phyloP scores from a whole-genome alignment of 208 protist genomes.

The Crithidia expoeki region DNA sequence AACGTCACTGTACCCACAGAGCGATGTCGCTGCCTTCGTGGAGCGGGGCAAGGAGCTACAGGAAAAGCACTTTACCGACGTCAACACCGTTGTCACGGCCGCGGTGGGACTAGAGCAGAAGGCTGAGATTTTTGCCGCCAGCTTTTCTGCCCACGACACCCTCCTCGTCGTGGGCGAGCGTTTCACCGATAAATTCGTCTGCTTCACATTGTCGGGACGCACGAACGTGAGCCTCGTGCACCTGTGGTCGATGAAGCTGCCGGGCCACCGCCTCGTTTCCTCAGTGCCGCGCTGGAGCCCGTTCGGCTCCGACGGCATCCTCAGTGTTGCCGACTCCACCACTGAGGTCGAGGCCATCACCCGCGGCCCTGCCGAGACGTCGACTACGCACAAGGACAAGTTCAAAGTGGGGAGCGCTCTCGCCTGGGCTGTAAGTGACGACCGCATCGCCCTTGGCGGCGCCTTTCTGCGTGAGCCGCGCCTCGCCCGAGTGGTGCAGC shows the following conservation, averaged over 20 bases:
- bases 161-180: conserved; percentile 65
- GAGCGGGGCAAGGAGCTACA: conserved; percentile 61
- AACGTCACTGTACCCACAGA: conserved; percentile 59
- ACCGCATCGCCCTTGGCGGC: conserved; percentile 60
- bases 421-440: conserved; percentile 56
- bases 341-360: conserved; percentile 71
- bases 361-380: conserved; percentile 26
- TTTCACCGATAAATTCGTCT: conserved; percentile 67
- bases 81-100: conserved; percentile 36
- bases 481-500: conserved; percentile 47
- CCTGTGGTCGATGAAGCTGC: conserved; percentile 60
- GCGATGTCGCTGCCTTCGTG: conserved; percentile 46
- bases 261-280: conserved; percentile 67
- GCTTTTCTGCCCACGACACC: conserved; percentile 57
- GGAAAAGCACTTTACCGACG: conserved; percentile 53
- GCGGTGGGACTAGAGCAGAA: conserved; percentile 49
- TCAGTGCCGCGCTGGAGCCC: conserved; percentile 62
- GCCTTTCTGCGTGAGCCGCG: conserved; percentile 79
- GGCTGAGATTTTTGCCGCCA: conserved; percentile 58
- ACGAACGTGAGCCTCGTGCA: conserved; percentile 38
- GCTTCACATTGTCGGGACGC: conserved; percentile 49
- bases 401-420: conserved; percentile 78
- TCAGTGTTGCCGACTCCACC: conserved; percentile 56
- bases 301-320: conserved; percentile 44
- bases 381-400: conserved; percentile 53